Conservation (phyloP, 495 filamentous ascomycete genomes). For the Recurvomyces mirabilis region DNA sequence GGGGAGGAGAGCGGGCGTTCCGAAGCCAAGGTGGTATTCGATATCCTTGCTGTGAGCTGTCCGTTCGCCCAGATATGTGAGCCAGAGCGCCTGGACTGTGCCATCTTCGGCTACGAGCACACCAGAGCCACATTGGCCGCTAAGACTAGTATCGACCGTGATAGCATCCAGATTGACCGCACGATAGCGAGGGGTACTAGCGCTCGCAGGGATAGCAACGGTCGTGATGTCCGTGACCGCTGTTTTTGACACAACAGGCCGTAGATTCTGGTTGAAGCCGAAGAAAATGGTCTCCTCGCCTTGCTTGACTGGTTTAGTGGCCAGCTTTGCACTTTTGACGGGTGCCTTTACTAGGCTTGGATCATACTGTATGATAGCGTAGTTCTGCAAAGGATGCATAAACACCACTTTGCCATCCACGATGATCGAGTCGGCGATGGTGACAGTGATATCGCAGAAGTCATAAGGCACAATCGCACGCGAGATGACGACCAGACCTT, state of each 20-base stretch:
- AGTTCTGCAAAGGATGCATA: conserved; percentile 97
- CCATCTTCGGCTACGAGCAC: conserved; percentile 84
- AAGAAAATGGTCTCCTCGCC: conserved; percentile 86
- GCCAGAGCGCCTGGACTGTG: conserved; percentile 86
- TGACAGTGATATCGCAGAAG: conserved; percentile 88
- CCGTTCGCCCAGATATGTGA: conserved; percentile 91
- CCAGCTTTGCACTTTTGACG: conserved; percentile 76
- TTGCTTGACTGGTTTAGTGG: conserved; percentile 73
- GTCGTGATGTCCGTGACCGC: conserved; percentile 95
- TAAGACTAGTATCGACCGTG: conserved; percentile 86
- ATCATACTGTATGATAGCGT: conserved; percentile 90
- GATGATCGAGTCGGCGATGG: conserved; percentile 89
- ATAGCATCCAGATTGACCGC: conserved; percentile 96
- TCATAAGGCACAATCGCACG: conserved; percentile 91
- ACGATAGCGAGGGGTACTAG: conserved; percentile 80
- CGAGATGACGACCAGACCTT: conserved; percentile 87
- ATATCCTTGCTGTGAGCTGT: conserved; percentile 72
- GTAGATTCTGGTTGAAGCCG: conserved; percentile 89
- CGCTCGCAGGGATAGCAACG: conserved; percentile 89
- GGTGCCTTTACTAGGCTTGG: conserved; percentile 84
- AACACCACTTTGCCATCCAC: conserved; percentile 90
- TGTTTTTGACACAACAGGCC: conserved; percentile 87
- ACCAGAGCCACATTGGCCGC: conserved; percentile 86
- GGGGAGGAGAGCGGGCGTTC: conserved; percentile 77
- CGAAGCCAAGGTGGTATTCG: conserved; percentile 91